Conservation (phyloP, 1,284 basidiomycete genomes). For the Anthracocystis panici-leucophaei region DNA sequence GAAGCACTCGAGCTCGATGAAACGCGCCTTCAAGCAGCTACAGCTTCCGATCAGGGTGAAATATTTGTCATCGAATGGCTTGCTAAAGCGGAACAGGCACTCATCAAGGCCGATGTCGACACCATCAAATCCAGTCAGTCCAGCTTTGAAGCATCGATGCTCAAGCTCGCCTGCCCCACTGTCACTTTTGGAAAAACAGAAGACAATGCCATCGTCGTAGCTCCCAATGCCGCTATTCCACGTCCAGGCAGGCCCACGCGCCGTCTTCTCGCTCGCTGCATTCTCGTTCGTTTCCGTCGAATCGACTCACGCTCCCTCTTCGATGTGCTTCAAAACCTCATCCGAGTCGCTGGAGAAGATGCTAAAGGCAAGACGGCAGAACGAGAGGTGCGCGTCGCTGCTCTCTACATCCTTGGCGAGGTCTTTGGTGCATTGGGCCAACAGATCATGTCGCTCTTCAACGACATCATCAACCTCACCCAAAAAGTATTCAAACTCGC, state of each 20-base stretch:
- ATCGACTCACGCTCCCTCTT: conserved; percentile 84
- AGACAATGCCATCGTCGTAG: conserved; percentile 22
- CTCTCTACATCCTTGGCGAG: conserved; percentile 84
- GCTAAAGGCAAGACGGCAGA: conserved; percentile 76
- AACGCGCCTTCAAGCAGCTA: conserved; percentile 54
- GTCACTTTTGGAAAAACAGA: conserved; percentile 37
- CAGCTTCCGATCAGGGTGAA: conserved; percentile 81
- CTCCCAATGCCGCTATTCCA: conserved; percentile 42
- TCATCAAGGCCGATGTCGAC: conserved; percentile 70
- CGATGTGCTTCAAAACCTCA: conserved; percentile 77
- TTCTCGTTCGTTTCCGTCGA: conserved; percentile 81
- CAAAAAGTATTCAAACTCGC: conserved; percentile 49
- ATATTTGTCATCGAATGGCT: conserved; percentile 87
- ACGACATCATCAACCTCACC: conserved; percentile 75
- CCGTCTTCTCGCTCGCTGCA: conserved; percentile 81
- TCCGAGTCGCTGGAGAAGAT: conserved; percentile 54
- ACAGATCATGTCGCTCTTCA: conserved; percentile 93
- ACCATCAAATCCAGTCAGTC: conserved; percentile 76
- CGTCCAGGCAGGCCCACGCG: conserved; percentile 85
- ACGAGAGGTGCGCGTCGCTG: conserved; percentile 79
- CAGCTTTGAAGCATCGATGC: conserved; percentile 75
- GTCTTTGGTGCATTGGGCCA: conserved; percentile 84
- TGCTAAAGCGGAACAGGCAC: conserved; percentile 76
- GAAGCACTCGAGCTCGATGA: conserved; percentile 49
- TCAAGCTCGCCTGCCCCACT: conserved; percentile 74